Evolutionary conservation across 169 alveolate species (phyloP).

Genomic region (Besnoitia besnoiti): DNA sequence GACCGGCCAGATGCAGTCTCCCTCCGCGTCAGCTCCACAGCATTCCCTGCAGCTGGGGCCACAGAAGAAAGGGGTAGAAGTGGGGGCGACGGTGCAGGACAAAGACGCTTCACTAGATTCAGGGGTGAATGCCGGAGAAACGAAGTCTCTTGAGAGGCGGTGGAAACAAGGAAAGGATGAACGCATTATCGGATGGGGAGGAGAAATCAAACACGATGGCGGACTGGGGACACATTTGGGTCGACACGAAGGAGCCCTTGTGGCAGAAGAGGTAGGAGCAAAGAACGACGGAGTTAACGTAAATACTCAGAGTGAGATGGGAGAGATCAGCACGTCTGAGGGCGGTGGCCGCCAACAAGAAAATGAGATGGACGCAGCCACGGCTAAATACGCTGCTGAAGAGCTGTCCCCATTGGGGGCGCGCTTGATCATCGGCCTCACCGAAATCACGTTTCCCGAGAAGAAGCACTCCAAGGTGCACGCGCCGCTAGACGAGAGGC

Average conservation of each 20-base stretch:
- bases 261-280: background rate
- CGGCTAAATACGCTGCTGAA: background rate
- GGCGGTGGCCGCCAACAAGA: no score
- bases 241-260: background rate
- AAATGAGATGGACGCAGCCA: background rate
- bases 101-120: no score
- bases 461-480: background rate
- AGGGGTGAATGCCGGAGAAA: no score
- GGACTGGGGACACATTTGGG: background rate
- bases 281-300: background rate
- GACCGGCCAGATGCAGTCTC: background rate
- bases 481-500: background rate
- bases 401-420: background rate
- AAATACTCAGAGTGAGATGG: no score
- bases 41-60: background rate
- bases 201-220: background rate
- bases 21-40: background rate
- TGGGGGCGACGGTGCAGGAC: no score
- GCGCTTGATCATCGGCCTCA: constrained; percentile 26
- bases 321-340: no score
- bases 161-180: background rate
- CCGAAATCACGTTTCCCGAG: constrained; percentile 32
- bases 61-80: background rate
- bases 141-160: no score
- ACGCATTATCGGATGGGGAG: background rate